Evolutionary conservation across 1,284 basidiomycete species (phyloP).

Genomic region (Melanopsichium pennsylvanicum): DNA sequence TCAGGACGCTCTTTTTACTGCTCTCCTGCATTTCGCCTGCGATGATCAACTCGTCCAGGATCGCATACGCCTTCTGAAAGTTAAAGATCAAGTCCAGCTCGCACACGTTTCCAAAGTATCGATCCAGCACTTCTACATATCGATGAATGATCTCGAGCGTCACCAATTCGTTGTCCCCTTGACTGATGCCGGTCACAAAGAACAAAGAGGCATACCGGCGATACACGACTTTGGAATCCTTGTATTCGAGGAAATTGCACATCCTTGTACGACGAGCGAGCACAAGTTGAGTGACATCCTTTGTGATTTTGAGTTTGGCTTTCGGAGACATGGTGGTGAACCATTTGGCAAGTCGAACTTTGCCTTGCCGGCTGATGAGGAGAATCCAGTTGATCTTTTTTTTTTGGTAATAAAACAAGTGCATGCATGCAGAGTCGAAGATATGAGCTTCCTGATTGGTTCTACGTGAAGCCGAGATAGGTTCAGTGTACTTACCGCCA

Average conservation of each 20-base stretch:
- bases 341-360: conserved; percentile 98
- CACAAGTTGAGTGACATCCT: conserved; percentile 98
- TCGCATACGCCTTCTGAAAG: conserved; percentile 65
- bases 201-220: conserved; percentile 96
- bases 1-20: conserved; percentile 94
- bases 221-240: conserved; percentile 82
- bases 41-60: conserved; percentile 93
- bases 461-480: conserved; percentile 36
- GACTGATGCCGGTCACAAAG: conserved; percentile 92
- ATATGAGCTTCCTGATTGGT: too few species aligned
- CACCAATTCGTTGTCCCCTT: conserved; percentile 87
- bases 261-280: conserved; percentile 93
- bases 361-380: conserved; percentile 94
- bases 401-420: too few species aligned
- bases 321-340: conserved; percentile 94
- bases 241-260: conserved; percentile 99
- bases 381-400: conserved; percentile 74
- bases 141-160: conserved; percentile 97
- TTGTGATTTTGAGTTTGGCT: conserved; percentile 95
- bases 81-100: conserved; percentile 66
- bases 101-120: conserved; percentile 91
- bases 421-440: too few species aligned
- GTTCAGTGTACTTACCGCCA: conserved; percentile 44
- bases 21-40: conserved; percentile 98
- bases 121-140: conserved; percentile 97